Conservation (phyloP, 1,284 basidiomycete species). For the Ceratobasidium sp. region DNA sequence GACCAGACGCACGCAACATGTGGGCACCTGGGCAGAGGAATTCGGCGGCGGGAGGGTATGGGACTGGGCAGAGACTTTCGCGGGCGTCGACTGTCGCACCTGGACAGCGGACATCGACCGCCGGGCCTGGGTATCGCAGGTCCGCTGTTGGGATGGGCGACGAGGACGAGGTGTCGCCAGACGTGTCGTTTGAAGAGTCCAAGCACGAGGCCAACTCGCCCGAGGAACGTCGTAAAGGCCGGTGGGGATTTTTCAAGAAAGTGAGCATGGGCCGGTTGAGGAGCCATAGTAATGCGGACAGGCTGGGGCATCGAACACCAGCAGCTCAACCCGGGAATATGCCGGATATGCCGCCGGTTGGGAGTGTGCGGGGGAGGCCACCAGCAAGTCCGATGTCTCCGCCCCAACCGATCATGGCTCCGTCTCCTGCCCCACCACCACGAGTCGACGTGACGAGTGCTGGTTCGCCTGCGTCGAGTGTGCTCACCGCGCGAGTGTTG, state of each 20-base stretch:
- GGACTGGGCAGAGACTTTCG: conserved; percentile 16
- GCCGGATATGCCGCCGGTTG: conserved; percentile 12
- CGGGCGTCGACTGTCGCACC: conserved; percentile 5
- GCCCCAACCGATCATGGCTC: conserved; percentile 52
- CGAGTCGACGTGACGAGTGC: conserved; percentile 47
- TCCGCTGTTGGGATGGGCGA: conserved; percentile 24
- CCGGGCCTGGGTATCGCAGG: conserved; percentile 11
- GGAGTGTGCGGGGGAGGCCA: conserved; percentile 22
- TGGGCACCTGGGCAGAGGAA: conserved; percentile 29
- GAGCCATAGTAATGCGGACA: conserved; percentile 38
- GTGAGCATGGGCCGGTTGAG: conserved; percentile 90
- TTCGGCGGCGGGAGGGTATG: conserved; percentile 25
- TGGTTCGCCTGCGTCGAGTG: conserved; percentile 35
- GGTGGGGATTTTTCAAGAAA: conserved; percentile 93
- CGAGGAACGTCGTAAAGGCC: conserved; percentile 53
- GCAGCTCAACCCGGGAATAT: conserved; percentile 31
- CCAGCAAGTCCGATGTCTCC: conserved; percentile 49
- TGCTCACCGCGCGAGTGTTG: conserved; percentile 27
- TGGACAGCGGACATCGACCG: conserved; percentile 3
- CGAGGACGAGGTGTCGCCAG: conserved; percentile 27
- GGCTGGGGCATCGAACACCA: conserved; percentile 19
- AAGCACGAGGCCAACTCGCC: conserved; percentile 6
- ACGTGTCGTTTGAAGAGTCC: conserved; percentile 26
- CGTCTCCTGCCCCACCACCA: conserved; percentile 47
- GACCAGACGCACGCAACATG: conserved; percentile 37